Conservation (phyloP, 2,329 filamentous ascomycete genomes). For the Colletotrichum melonis region DNA sequence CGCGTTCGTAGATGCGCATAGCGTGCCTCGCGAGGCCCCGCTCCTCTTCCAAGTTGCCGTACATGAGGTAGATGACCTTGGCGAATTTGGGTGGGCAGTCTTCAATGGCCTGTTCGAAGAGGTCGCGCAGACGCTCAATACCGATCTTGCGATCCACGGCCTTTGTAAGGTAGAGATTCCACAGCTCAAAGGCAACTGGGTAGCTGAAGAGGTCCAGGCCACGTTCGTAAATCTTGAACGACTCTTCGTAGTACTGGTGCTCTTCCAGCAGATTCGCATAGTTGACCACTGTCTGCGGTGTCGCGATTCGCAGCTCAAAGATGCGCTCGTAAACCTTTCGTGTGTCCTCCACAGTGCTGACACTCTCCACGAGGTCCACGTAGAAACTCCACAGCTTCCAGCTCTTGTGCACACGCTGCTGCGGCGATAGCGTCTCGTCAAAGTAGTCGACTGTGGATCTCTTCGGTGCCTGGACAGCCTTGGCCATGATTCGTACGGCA, state of each 20-base stretch:
- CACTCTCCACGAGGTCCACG: constrained; percentile 95
- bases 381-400: constrained; percentile 99
- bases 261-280: constrained; percentile 97
- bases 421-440: constrained; percentile 91
- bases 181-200: constrained; percentile 96
- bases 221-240: constrained; percentile 97
- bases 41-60: constrained; percentile 96
- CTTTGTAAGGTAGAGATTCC: constrained; percentile 98
- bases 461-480: constrained; percentile 96
- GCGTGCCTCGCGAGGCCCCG: constrained; percentile 93
- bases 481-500: constrained; percentile 95
- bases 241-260: constrained; percentile 94
- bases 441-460: constrained; percentile 99
- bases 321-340: constrained; percentile 96
- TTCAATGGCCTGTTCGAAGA: constrained; percentile 97
- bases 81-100: constrained; percentile 96
- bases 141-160: constrained; percentile 96
- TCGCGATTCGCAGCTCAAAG: constrained; percentile 97
- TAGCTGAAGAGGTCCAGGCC: constrained; percentile 98
- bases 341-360: constrained; percentile 90
- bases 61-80: constrained; percentile 97
- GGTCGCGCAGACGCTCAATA: constrained; percentile 91
- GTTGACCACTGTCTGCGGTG: constrained; percentile 98
- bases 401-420: constrained; percentile 97
- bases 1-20: constrained; percentile 99